Evolutionary conservation across 2,329 filamentous ascomycete genomes (phyloP), one percentile per base, ranked within the genome.

Genomic region (Colletotrichum kahawae): DNA sequence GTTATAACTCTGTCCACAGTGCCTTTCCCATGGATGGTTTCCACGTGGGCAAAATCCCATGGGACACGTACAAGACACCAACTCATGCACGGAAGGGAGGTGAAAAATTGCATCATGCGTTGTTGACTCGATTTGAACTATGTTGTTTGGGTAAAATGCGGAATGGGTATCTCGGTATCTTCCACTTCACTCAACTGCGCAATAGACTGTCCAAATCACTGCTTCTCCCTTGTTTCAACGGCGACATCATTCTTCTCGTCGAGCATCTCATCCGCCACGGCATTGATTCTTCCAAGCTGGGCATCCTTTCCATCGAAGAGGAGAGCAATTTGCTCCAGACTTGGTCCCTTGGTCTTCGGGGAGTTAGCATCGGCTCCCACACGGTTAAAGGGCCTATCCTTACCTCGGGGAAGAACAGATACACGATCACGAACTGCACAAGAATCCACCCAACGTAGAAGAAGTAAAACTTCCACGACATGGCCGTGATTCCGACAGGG

Each of bases 401-500:
- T 36, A 68, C 73, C 79, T 80, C 60, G 54, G 75, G 31, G 76
- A 82, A 51, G 24, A 76, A 54, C 4, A 77, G 64, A 31, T 69
- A 70, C 66, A 92, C 86, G 0, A 87, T 85, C 0, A 84, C 81
- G 3, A 87, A 74, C 1, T 85, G 83, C 12, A 84, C 85, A 59
- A 68, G 12, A 31, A 76, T 77, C 73, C 71, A 76, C 29, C 56
- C 75, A 7, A 89, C 88, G 69, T 91, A 92, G 27, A 92, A 84
- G 75, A 92, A 88, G 81, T 91, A 92, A 75, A 88, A 92, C 78
- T 84, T 88, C 85, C 88, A 91, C 0, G 84, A 83, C 43, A 91
- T 86, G 2, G 85, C 79, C 0, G 84, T 85, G 2, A 92, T 80
- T 0, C 87, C 90, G 64, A 89, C 87, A 0, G 90, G 90, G 34